phyloP scores from a whole-genome alignment of 495 filamentous ascomycete species.

The Ramalina intermedia region DNA sequence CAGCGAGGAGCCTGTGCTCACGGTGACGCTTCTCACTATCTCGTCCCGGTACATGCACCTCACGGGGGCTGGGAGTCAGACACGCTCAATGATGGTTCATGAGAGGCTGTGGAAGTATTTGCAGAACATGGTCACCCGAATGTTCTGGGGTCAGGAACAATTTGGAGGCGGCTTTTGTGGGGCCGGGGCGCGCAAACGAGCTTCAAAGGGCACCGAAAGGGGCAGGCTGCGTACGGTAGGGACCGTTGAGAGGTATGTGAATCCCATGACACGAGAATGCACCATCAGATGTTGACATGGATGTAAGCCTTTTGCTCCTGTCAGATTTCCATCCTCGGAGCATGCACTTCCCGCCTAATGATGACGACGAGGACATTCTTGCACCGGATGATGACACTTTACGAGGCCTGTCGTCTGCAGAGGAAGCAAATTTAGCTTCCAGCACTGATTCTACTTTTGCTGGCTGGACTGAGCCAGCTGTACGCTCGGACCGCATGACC shows the following conservation, averaged over 20 bases:
- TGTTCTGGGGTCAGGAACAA: slow-evolving; percentile 91
- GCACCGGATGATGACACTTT: slow-evolving; percentile 23
- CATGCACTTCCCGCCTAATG: slow-evolving; percentile 85
- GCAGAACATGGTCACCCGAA: slow-evolving; percentile 81
- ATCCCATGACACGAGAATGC: not conserved
- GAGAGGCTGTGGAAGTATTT: slow-evolving; percentile 93
- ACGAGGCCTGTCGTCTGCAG: not conserved
- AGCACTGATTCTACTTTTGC: slow-evolving; percentile 48
- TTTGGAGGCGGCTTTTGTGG: slow-evolving; percentile 80
- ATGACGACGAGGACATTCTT: slow-evolving; percentile 52
- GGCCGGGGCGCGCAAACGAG: slow-evolving; percentile 44
- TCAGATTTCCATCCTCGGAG: slow-evolving; percentile 96
- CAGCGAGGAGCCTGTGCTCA: slow-evolving; percentile 79
- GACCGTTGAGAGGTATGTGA: slow-evolving; percentile 56
- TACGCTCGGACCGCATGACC: slow-evolving; percentile 92
- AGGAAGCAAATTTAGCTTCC: slow-evolving; percentile 2
- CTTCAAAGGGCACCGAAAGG: slow-evolving; percentile 35
- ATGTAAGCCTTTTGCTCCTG: slow-evolving; percentile 56
- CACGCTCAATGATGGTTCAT: slow-evolving; percentile 80
- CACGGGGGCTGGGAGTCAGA: slow-evolving; percentile 64
- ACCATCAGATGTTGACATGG: not conserved
- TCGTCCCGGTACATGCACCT: slow-evolving; percentile 73
- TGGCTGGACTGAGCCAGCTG: slow-evolving; percentile 92
- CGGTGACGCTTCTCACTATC: slow-evolving; percentile 79
- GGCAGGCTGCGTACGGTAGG: slow-evolving; percentile 79